Evolutionary conservation across 345 rosid species (phyloP).

Genomic region (Pistacia atlantica): DNA sequence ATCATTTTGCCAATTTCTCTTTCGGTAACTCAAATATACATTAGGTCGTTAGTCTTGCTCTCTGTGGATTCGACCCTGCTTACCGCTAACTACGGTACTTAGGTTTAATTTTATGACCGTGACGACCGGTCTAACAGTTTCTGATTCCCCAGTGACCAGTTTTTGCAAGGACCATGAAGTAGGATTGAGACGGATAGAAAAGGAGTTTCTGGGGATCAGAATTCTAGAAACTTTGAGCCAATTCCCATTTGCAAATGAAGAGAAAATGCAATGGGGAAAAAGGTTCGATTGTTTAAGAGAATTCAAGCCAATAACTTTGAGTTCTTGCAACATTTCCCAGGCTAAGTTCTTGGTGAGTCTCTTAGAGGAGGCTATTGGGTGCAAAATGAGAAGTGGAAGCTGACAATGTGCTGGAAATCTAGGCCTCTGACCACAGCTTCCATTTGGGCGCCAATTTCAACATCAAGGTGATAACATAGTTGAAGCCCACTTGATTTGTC

Average conservation of each 20-base stretch:
- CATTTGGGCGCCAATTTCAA: constrained; percentile 30
- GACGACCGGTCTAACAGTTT: too few species aligned
- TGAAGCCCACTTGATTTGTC: neutral
- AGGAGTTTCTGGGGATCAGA: constrained; percentile 24
- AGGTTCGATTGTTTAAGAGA: constrained; percentile 16
- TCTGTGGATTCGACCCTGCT: too few species aligned
- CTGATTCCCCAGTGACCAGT: constrained; percentile 25
- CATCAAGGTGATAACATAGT: neutral
- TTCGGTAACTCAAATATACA: too few species aligned
- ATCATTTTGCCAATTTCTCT: too few species aligned
- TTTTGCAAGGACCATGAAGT: neutral
- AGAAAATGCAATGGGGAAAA: constrained; percentile 20
- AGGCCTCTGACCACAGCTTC: constrained; percentile 32
- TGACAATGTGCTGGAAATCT: constrained; percentile 29
- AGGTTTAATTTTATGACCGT: too few species aligned
- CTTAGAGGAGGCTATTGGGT: constrained; percentile 31
- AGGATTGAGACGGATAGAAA: constrained; percentile 27
- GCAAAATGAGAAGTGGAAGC: constrained; percentile 27
- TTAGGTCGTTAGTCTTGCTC: too few species aligned
- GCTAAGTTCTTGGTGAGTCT: constrained; percentile 29
- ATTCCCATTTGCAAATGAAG: constrained; percentile 23
- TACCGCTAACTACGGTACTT: too few species aligned
- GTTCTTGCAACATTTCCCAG: constrained; percentile 30
- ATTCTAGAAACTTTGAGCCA: constrained; percentile 23
- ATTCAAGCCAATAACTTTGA: constrained; percentile 22